These are phyloP conservation scores for Vaccinium darrowii DNA, from an alignment of 148 eudicot species.

Conservation along the genomic window DNA sequence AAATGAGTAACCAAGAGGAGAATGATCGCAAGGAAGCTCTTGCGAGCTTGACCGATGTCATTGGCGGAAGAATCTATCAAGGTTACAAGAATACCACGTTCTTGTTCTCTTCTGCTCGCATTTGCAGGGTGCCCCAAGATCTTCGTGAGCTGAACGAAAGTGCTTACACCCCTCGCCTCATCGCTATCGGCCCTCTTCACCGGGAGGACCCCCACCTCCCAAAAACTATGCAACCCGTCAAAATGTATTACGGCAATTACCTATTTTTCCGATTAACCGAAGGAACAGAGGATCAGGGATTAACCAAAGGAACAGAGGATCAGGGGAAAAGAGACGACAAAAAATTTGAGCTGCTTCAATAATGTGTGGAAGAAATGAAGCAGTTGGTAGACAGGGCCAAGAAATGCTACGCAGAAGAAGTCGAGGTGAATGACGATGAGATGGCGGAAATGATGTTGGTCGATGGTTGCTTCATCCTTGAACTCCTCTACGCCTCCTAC, in stretches of 20 bases:
- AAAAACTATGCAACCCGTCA: background rate
- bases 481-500: too few relatives aligned
- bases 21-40: too few relatives aligned
- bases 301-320: background rate
- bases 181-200: constrained; percentile 2
- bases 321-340: too few relatives aligned
- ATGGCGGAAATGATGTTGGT: too few relatives aligned
- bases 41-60: too few relatives aligned
- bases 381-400: too few relatives aligned
- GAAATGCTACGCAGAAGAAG: too few relatives aligned
- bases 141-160: background rate
- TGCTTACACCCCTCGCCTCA: background rate
- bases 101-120: background rate
- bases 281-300: too few relatives aligned
- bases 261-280: background rate
- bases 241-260: background rate
- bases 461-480: too few relatives aligned
- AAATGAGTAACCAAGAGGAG: too few relatives aligned
- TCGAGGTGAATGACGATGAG: too few relatives aligned
- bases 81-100: background rate
- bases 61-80: fast-evolving
- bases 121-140: background rate
- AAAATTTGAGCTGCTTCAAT: too few relatives aligned
- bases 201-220: background rate
- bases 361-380: background rate